phyloP scores from a whole-genome alignment of 106 monocot genomes.

The Acorus gramineus region DNA sequence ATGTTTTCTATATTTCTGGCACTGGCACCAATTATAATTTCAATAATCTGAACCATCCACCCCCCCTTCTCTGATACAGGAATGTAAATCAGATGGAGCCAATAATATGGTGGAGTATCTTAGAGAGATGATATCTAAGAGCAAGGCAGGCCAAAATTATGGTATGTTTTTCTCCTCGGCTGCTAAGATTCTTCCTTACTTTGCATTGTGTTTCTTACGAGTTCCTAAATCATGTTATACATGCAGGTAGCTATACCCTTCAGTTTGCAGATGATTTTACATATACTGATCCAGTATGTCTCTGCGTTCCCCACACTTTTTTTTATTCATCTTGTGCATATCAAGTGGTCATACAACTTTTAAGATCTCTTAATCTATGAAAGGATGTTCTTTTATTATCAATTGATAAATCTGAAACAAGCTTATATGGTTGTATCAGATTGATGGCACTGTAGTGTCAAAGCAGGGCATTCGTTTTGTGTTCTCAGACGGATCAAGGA shows the following conservation, averaged over 20 bases:
- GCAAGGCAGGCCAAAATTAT: conserved; percentile 51
- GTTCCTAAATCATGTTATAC: no score
- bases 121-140: conserved; percentile 52
- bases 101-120: conserved; percentile 78
- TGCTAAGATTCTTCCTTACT: conserved; percentile 1
- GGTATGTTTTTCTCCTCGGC: conserved; percentile 19
- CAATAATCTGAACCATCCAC: background rate
- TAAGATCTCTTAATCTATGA: no score
- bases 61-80: conserved; percentile 24
- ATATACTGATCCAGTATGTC: conserved; percentile 81
- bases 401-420: no score
- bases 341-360: no score
- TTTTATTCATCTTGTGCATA: no score
- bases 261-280: conserved; percentile 85
- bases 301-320: background rate
- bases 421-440: conserved; percentile 20
- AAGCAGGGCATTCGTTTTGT: conserved; percentile 94
- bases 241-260: conserved; percentile 71
- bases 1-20: background rate
- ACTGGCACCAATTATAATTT: no score
- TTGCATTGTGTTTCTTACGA: no score
- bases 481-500: conserved; percentile 88
- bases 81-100: conserved; percentile 85
- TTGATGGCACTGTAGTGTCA: conserved; percentile 79
- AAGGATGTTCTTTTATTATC: no score